Conservation (phyloP, 345 rosid genomes). For the Eucalyptus leucophloia region DNA sequence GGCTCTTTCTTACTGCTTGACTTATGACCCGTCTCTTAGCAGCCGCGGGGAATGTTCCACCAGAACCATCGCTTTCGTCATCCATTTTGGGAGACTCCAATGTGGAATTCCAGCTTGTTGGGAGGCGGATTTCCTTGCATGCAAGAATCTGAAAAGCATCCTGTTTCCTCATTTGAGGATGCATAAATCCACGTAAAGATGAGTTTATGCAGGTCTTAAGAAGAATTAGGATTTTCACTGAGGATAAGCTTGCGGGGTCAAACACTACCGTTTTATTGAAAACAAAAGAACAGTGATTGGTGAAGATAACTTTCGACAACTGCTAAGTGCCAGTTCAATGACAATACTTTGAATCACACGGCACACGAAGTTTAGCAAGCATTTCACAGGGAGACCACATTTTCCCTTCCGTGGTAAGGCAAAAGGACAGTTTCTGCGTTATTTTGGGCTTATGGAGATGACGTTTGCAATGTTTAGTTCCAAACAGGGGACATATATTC, state of each 20-base stretch:
- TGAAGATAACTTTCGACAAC: too few relatives aligned
- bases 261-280: too few relatives aligned
- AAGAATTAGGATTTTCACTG: too few relatives aligned
- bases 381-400: background rate
- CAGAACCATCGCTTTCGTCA: constrained; percentile 33
- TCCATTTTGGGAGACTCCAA: constrained; percentile 45
- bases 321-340: background rate
- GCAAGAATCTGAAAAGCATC: constrained; percentile 80
- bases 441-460: background rate
- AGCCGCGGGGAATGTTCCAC: constrained; percentile 25
- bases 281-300: too few relatives aligned
- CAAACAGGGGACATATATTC: background rate
- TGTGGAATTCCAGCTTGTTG: constrained; percentile 41
- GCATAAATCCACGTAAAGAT: background rate
- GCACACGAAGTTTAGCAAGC: background rate
- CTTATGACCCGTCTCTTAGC: constrained; percentile 82
- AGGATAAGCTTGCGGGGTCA: too few relatives aligned
- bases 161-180: constrained; percentile 14
- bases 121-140: constrained; percentile 75
- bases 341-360: background rate
- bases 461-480: background rate
- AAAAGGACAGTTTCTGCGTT: background rate
- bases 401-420: background rate
- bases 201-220: too few relatives aligned
- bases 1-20: constrained; percentile 81